phyloP scores from a whole-genome alignment of 345 rosid genomes.

The Brassica juncea region DNA sequence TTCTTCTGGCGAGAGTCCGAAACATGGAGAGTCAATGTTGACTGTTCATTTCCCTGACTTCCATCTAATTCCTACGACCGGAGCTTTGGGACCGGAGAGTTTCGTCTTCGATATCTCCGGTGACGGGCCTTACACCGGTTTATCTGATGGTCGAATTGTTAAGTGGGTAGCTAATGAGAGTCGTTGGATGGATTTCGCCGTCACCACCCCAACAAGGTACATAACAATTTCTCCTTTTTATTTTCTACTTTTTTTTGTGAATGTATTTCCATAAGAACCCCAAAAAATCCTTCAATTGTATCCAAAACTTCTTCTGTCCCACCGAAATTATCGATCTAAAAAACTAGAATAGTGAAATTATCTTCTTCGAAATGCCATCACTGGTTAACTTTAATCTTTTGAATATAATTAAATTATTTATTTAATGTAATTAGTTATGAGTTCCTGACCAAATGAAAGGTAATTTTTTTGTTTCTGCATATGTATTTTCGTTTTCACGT shows the following conservation, averaged over 20 bases:
- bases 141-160: constrained; percentile 65
- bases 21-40: constrained; percentile 32
- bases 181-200: constrained; percentile 69
- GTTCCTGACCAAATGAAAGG: background rate
- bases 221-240: background rate
- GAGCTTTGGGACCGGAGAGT: constrained; percentile 63
- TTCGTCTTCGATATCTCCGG: constrained; percentile 56
- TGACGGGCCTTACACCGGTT: constrained; percentile 65
- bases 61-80: constrained; percentile 34
- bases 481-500: constrained; percentile 28
- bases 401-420: background rate
- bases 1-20: constrained; percentile 19
- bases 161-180: constrained; percentile 52
- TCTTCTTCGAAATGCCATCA: background rate
- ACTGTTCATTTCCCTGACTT: constrained; percentile 21
- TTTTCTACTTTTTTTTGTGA: background rate
- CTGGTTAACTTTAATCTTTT: background rate
- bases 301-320: constrained; percentile 19
- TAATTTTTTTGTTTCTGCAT: constrained; percentile 26
- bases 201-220: constrained; percentile 62
- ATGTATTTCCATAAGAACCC: background rate
- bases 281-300: background rate
- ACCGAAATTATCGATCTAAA: constrained; percentile 2
- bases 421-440: background rate
- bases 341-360: background rate